phyloP scores from a whole-genome alignment of 768 basidiomycete species.

The Agrocybe praecox region DNA sequence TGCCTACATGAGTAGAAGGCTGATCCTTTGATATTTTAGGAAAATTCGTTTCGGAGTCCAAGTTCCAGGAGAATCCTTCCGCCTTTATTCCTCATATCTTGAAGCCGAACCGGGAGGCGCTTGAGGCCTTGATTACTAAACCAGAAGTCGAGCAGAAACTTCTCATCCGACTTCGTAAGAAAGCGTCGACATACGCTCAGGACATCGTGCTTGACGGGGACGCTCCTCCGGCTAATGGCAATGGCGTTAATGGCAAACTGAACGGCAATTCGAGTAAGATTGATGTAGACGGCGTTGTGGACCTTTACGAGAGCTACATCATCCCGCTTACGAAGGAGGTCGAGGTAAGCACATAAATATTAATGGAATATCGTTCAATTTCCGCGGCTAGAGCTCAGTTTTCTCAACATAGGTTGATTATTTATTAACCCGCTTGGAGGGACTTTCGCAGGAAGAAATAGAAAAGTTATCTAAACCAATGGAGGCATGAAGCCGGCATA shows the following conservation, averaged over 20 bases:
- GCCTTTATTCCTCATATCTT: constrained; percentile 93
- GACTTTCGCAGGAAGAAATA: constrained; percentile 79
- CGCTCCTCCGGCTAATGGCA: constrained; percentile 23
- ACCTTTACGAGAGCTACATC: constrained; percentile 92
- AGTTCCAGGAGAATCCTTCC: constrained; percentile 85
- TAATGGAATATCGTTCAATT: no score
- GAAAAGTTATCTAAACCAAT: constrained; percentile 49
- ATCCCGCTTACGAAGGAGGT: constrained; percentile 98
- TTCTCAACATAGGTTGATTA: constrained; percentile 78
- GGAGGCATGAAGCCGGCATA: constrained; percentile 4
- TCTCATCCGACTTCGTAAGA: constrained; percentile 82
- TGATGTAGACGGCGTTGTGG: constrained; percentile 90
- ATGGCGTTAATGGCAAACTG: constrained; percentile 40
- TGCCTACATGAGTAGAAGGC: not conserved
- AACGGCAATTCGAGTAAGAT: constrained; percentile 61
- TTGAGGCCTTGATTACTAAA: constrained; percentile 93
- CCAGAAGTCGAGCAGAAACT: constrained; percentile 92
- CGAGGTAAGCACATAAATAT: constrained; percentile 62
- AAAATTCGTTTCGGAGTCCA: constrained; percentile 98
- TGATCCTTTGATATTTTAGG: constrained; percentile 47
- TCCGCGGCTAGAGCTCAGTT: no score
- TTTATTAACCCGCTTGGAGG: constrained; percentile 87
- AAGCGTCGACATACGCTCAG: constrained; percentile 78
- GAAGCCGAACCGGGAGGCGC: constrained; percentile 70
- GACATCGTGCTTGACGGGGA: constrained; percentile 76